Base-by-base conservation (phyloP, 169 alveolate genomes). In the Plasmodium gonderi region DNA sequence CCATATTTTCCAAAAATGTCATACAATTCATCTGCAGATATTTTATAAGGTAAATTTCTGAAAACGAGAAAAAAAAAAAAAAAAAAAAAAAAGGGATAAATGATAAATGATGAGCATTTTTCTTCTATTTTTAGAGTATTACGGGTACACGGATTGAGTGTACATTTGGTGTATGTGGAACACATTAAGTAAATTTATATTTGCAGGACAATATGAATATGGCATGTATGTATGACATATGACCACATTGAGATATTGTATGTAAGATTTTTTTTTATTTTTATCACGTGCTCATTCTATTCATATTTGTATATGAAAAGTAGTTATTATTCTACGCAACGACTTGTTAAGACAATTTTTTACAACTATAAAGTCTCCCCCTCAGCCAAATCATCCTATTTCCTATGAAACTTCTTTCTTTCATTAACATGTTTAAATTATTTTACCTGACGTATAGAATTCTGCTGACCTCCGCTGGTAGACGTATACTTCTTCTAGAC, bases 1-100 rank as follows among this genome's bases (percentile, higher is more conserved):
- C 99, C 99, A 95, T 98, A 98, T 92, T 98, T 99, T 20, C 99
- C 99, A 95, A 99, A 99, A 68, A 98, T 98, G 80, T 98, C 99
- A 96, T 98, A 99, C 69, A 99, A 95, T 91, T 99, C 99, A 89
- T 98, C 99, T 5, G 99, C 96, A n/a, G 97, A 91, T 49, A 97
- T 96, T 47, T 97, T 96, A 67, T 96, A 96, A 79, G 98, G 98
- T 38, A 97, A 95, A 76, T 97, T 97, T 94, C 98, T 96, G 42
- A 26, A 60, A 33, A 79, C 9, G n/a, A 45, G 31, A 17, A 29
- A 9, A 29, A 64, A 36, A 74, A 3, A 31, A 79, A 54, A 74
- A 20, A 38, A 40, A 14, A 54, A 80, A n/a, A 68, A 4, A 60
- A 23, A 29, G 8, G 0, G 12, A 31, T 36, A 38, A 8, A 36